Base-by-base conservation (phyloP, 2,329 filamentous ascomycete genomes). In the Penicillium sp. region DNA sequence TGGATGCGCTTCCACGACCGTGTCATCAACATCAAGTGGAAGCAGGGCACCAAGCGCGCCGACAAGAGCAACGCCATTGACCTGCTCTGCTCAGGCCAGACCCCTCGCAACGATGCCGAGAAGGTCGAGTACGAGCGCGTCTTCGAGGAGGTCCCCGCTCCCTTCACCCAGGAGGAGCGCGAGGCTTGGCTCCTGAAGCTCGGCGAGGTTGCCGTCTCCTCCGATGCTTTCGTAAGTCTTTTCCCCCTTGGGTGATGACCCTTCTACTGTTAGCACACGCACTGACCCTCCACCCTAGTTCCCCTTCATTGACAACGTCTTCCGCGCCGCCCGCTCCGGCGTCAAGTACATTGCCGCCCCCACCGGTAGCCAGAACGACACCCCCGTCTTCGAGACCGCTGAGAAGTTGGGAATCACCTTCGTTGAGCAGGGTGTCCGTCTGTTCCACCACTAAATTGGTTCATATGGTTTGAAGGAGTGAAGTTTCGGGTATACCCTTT, bases 51-150 rank as follows among this genome's bases (percentile, higher is more conserved):
- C 75, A 98, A 98, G 88, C 89, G 95, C 61, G 87, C 95, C 51
- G 94, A 97, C 79, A 99, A 98, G 88, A 96, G 91, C 84, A 99
- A 99, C 78, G 94, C 93, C 68, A 97, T 98, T 74, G 95, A 98
- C 77, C 85, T 98, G 75, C 88, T 98, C 67, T 95, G 95, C 78
- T 95, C 91, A 65, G 94, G 94, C 56, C 86, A 96, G 79, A 87
- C 97, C 28, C 93, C 94, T 59, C 90, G 90, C 78, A 87, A 86
- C 22, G 93, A 93, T 2, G 84, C 91, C 40, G 95, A 99, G 85
- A 89, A 89, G 67, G 90, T 91, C 70, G 89, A 89, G 64, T 99
- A 95, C 76, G 93, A 97, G 82, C 86, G 86, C 56, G 87, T 94
- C 71, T 99, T 99, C 70, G 93, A 97, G 73, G 90, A 93, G 72